phyloP scores from a whole-genome alignment of 2,329 filamentous ascomycete genomes.

The Talaromyces sp. region DNA sequence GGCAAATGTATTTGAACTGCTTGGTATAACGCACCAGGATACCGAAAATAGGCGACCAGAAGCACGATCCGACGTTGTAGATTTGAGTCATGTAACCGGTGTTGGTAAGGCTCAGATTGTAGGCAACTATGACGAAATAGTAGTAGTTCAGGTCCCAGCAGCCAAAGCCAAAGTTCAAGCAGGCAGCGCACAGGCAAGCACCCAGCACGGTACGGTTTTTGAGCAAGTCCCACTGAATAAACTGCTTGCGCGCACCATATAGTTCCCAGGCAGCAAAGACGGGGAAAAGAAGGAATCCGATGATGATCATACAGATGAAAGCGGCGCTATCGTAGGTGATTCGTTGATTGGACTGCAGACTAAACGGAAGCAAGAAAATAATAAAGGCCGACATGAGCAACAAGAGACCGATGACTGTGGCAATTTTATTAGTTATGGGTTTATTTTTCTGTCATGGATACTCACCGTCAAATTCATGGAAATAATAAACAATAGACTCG shows the following conservation, averaged over 20 bases:
- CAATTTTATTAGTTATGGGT: slow-evolving; percentile 45
- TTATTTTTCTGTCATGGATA: slow-evolving; percentile 2
- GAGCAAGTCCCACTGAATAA: slow-evolving; percentile 53
- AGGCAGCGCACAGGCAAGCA: slow-evolving; percentile 46
- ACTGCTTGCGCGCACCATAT: slow-evolving; percentile 48
- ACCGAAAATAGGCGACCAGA: slow-evolving; percentile 49
- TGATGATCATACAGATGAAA: slow-evolving; percentile 49
- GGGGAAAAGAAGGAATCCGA: slow-evolving; percentile 52
- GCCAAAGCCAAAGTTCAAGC: slow-evolving; percentile 48
- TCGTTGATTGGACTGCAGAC: slow-evolving; percentile 41
- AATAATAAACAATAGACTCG: slow-evolving; percentile 51
- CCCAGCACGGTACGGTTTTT: slow-evolving; percentile 48
- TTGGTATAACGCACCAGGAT: slow-evolving; percentile 46
- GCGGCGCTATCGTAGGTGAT: slow-evolving; percentile 42
- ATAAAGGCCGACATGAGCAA: slow-evolving; percentile 58
- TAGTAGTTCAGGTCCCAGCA: slow-evolving; percentile 53
- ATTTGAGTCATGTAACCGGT: slow-evolving; percentile 48
- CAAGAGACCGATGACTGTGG: slow-evolving; percentile 52
- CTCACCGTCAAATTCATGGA: slow-evolving; percentile 59
- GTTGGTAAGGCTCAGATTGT: slow-evolving; percentile 38
- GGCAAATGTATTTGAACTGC: slow-evolving; percentile 49
- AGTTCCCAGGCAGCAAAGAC: slow-evolving; percentile 54
- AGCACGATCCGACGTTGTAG: slow-evolving; percentile 52
- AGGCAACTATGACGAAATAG: slow-evolving; percentile 52
- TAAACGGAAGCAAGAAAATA: slow-evolving; percentile 64